A percentile compares a stretch with the other conserved stretches of the same genome.
Evolutionary conservation across 2,329 filamentous ascomycete species (phyloP).

Genomic region (Emergomyces pasteurianus): DNA sequence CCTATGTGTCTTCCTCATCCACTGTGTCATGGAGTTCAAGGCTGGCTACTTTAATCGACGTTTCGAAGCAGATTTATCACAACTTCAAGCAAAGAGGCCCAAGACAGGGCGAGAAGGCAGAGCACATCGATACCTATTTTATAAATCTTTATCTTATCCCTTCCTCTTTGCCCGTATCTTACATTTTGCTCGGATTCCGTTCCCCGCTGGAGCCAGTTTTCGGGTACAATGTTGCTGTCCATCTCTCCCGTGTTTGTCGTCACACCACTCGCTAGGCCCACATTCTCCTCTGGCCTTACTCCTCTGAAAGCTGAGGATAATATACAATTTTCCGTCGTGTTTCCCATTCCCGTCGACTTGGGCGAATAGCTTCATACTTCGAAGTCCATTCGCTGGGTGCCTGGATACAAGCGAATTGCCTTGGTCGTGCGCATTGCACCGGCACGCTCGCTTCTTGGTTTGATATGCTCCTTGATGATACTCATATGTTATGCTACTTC

Average conservation of each 20-base stretch:
- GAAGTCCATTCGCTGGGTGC: not conserved
- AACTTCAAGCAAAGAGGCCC: not conserved
- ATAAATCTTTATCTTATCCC: not conserved
- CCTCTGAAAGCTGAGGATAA: not conserved
- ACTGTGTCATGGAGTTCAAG: not conserved
- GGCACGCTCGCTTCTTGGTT: not conserved
- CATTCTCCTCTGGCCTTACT: not conserved
- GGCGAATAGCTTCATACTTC: not conserved
- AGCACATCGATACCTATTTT: not conserved
- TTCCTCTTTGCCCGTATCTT: not conserved
- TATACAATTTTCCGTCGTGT: not conserved
- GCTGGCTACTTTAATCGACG: not conserved
- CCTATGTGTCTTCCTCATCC: not conserved
- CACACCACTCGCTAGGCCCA: not conserved
- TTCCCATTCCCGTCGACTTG: not conserved
- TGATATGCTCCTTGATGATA: not conserved
- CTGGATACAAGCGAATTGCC: not conserved
- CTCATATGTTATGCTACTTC: not conserved
- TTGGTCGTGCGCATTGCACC: not conserved
- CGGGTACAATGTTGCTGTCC: not conserved
- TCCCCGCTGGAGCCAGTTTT: constrained; percentile 1
- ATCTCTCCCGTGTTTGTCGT: not conserved
- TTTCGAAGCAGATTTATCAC: not conserved
- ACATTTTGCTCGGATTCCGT: not conserved
- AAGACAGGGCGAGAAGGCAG: constrained; percentile 1